Evolutionary conservation across 192 early-diverging fungal genomes (phyloP), one percentile per base, ranked within the genome.

Genomic region (Backusella circina): DNA sequence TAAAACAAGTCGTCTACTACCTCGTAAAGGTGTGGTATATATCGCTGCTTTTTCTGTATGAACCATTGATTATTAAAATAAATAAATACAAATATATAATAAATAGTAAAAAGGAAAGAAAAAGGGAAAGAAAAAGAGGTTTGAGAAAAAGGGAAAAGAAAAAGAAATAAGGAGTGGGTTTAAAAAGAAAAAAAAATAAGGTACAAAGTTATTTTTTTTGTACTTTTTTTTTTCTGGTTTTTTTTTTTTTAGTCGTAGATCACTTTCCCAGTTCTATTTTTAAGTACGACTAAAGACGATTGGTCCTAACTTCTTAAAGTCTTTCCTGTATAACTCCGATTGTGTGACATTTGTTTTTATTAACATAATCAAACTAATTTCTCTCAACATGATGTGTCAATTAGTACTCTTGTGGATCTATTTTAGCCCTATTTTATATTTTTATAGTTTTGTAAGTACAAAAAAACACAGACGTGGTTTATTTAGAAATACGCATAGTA

Each of bases 1-100:
- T 9, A 68, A 23, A 37, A 38, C 67, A 36, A 68, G 67, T 21
- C 67, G 33, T 68, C 67, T 35, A 26, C 33, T 68, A 23, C 67
- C 67, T 68, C 67, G 33, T 35, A 68, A 18, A 36, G 67, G 67
- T 68, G 67, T 68, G 32, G 54, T 61, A 12, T 61, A 61, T 61
- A 28, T 68, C 21, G 32, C 23, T 61, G 54, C 54, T 28, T 61
- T 61, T 28, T 61, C 54, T 61, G 54, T 61, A 28, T 61, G 54
- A 12, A 61, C 21, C 54, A 61, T 61, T 23, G 4, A 51, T 51
- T 44, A 44, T 44, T 44, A 3, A 39, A 61, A 61, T 61, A 61
- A 61, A 61, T 61, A 61, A 47, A 47, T 61, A 61, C 54, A 61
- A 61, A 26, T 61, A 51, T 5, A 51, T 51, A 51, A 51, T 26